A percentile compares a stretch with the other conserved stretches of the same genome.
phyloP scores from a whole-genome alignment of 2,329 filamentous ascomycete genomes.

The Fusarium sp. region DNA sequence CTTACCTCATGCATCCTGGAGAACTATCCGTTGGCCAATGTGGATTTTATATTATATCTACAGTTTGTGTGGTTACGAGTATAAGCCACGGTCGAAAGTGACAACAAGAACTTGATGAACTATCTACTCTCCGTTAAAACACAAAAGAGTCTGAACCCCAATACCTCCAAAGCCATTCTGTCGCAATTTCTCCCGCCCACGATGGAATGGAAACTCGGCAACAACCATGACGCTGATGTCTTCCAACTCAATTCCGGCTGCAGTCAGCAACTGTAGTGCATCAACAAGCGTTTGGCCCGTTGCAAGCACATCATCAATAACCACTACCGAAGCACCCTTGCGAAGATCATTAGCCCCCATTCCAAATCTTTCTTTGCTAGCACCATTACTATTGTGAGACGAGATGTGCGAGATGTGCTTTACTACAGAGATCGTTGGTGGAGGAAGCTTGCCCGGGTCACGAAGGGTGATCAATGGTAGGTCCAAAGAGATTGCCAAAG shows the following conservation, averaged over 20 bases:
- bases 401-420: slow-evolving; percentile 69
- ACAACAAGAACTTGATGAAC: too few relatives aligned
- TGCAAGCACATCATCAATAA: slow-evolving; percentile 70
- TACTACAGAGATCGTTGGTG: slow-evolving; percentile 62
- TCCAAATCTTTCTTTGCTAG: slow-evolving; percentile 59
- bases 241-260: slow-evolving; percentile 58
- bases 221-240: slow-evolving; percentile 65
- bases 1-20: too few relatives aligned
- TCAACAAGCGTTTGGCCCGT: slow-evolving; percentile 67
- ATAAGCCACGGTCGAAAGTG: too few relatives aligned
- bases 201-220: slow-evolving; percentile 66
- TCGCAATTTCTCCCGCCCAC: slow-evolving; percentile 62
- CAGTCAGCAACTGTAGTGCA: slow-evolving; percentile 61
- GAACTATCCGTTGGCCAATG: too few relatives aligned
- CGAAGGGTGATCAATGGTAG: too few relatives aligned
- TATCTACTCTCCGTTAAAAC: too few relatives aligned
- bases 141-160: too few relatives aligned
- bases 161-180: slow-evolving; percentile 63
- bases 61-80: too few relatives aligned
- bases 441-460: slow-evolving; percentile 69
- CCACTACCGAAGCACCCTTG: slow-evolving; percentile 59
- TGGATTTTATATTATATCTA: too few relatives aligned
- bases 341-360: slow-evolving; percentile 62
- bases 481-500: slow-evolving; percentile 67
- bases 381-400: slow-evolving; percentile 50